Percentiles rank a stretch among this genome's conserved stretches.
phyloP scores from a whole-genome alignment of 176 grass and related monocot species.

The Eragrostis nindensis region DNA sequence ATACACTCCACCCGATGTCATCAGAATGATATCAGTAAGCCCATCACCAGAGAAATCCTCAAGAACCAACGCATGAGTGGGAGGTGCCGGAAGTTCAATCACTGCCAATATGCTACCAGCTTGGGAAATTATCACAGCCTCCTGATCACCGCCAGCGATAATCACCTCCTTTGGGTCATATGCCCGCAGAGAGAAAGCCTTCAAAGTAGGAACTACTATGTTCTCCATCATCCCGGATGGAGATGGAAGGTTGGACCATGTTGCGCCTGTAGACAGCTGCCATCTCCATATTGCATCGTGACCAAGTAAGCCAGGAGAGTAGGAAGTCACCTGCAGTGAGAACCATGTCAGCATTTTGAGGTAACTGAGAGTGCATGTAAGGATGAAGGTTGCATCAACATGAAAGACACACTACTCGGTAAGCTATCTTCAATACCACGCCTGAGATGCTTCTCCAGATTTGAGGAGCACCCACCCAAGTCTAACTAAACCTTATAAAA shows the following conservation, averaged over 20 bases:
- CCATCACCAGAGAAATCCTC: constrained; percentile 91
- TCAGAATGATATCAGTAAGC: constrained; percentile 75
- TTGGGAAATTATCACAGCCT: constrained; percentile 82
- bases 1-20: constrained; percentile 74
- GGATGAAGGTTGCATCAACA: constrained; percentile 16
- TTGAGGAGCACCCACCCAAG: no score
- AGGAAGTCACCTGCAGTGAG: constrained; percentile 74
- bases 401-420: background rate
- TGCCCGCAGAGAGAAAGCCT: constrained; percentile 61
- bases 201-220: constrained; percentile 84
- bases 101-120: constrained; percentile 67
- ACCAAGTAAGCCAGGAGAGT: constrained; percentile 75
- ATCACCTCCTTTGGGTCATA: constrained; percentile 71
- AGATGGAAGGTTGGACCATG: constrained; percentile 96
- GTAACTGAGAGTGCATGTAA: background rate
- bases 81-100: constrained; percentile 76
- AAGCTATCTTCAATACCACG: background rate
- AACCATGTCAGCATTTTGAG: background rate
- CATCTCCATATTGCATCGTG: constrained; percentile 88
- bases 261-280: constrained; percentile 86
- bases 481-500: background rate
- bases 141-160: constrained; percentile 73
- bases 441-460: background rate
- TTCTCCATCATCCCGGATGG: constrained; percentile 90
- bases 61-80: constrained; percentile 68